phyloP scores from a whole-genome alignment of 345 rosid species.

The Hibiscus trionum region DNA sequence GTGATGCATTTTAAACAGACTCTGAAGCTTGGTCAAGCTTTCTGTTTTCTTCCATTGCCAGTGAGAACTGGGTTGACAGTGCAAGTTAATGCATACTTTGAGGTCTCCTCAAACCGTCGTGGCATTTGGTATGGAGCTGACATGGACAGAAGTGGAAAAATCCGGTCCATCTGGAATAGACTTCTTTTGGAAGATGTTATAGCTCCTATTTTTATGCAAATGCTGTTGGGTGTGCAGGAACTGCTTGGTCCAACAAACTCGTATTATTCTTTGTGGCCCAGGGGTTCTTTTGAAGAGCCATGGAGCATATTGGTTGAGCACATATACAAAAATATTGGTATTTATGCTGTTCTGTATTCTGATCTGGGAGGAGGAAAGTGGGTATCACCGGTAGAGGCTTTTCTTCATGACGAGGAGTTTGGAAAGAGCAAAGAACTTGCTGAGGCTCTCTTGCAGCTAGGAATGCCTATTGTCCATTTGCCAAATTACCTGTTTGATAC shows the following conservation, averaged over 20 bases:
- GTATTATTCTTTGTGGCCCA: slow-evolving; percentile 79
- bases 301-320: slow-evolving; percentile 84
- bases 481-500: slow-evolving; percentile 58
- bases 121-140: slow-evolving; percentile 98
- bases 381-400: slow-evolving; percentile 79
- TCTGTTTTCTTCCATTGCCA: slow-evolving; percentile 93
- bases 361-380: slow-evolving; percentile 69
- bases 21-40: slow-evolving; percentile 78
- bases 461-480: slow-evolving; percentile 76
- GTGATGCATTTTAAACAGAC: slow-evolving; percentile 39
- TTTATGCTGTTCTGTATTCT: slow-evolving; percentile 58
- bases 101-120: slow-evolving; percentile 92
- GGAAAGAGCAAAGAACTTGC: slow-evolving; percentile 62
- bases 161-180: slow-evolving; percentile 91
- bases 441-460: slow-evolving; percentile 62
- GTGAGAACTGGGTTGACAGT: slow-evolving; percentile 82
- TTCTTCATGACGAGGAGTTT: slow-evolving; percentile 75
- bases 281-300: slow-evolving; percentile 87
- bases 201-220: slow-evolving; percentile 54
- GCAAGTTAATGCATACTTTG: slow-evolving; percentile 92
- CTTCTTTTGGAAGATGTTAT: slow-evolving; percentile 89
- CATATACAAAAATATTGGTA: slow-evolving; percentile 53
- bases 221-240: slow-evolving; percentile 65
- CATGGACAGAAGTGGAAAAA: slow-evolving; percentile 95
- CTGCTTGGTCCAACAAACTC: slow-evolving; percentile 49